Evolutionary conservation across 176 grass and related monocot genomes (phyloP), one percentile per base, ranked within the genome.

Genomic region (Oryza australiensis): DNA sequence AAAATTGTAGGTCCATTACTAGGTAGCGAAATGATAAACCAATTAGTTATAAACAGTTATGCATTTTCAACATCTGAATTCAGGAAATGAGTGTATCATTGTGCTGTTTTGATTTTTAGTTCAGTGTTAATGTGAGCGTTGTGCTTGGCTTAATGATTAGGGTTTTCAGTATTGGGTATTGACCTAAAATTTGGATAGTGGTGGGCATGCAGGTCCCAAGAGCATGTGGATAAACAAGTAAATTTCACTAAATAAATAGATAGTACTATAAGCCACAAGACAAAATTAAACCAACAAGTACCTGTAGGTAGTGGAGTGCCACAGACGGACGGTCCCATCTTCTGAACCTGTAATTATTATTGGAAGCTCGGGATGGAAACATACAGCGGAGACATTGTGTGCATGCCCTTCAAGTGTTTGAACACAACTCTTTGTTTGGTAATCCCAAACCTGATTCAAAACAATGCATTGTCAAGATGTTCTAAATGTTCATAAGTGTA

Each of bases 281-380:
- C 59, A 57, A 62, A 42, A 75, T 73, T 74, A 3, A 67, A 75
- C 27, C 63, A 74, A 10, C 42, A 37, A 30, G 29, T 63, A 83
- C 92, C 92, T 91, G 76, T 94, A 94, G 24, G 92, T 94, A 64
- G 92, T 94, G 28, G 89, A 71, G 76, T 94, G 84, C 92, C 92
- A 94, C 38, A 94, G 78, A 23, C 92, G 79, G 67, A 91, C 86
- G 13, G 92, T 94, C 49, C 92, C 92, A 43, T 94, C 92, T 35
- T 94, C 92, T 81, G 86, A 94, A 74, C 88, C 92, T 64, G 92
- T 94, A 22, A 91, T 88, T 83, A 94, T 94, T 74, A 94, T 94
- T 33, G 92, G 92, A 63, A 94, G 86, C 89, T 94, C 88, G 2
- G 94, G 94, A 82, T 97, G 94, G 70, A 97, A 97, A 87, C 91